Evolutionary conservation across 129 eudicot genomes (phyloP), one percentile per base, ranked within the genome.

Genomic region (Silybum marianum): DNA sequence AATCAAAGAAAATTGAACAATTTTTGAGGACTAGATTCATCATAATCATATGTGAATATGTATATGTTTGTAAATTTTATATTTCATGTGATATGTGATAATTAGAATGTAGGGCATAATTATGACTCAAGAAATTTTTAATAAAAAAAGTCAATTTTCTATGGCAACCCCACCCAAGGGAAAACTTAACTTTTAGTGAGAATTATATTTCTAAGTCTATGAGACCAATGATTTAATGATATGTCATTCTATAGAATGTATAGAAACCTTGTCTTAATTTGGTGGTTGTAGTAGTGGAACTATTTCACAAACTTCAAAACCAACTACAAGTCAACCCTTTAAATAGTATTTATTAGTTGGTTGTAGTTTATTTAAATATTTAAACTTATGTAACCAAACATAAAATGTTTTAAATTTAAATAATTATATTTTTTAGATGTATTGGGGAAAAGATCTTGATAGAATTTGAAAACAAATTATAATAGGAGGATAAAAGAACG

Each of bases 321-420:
- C 82, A 28, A 78, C 86, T 83, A 32, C 74, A 83, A 83, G 86
- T 83, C 83, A 83, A 78, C 79, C 44, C 30, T 30, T 72, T 2
- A 40, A 70, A 39, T 71, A 77, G 38, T 83, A 19, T 76, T 73
- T n/a, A n/a, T 82, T 18, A n/a, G 60, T 71, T 80, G 36, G 46
- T 67, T 81, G 0, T 16, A 51, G 14, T 18, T 42, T 67, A 74
- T 44, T 66, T 22, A 39, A n/a, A 25, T 63, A 58, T 72, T 16
- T 62, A 62, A 38, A 18, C 67, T 73, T 62, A 72, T 39, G 2
- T 36, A 71, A 51, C 60, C 12, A 13, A 71, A 0, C 58, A 54
- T 11, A 3, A 16, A 44, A 42, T 14, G 1, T 3, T 67, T 10
- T 60, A 23, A 76, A 60, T 30, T 60, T 60, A 36, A 48, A 25